Evolutionary conservation across 2,329 filamentous ascomycete species (phyloP).

Genomic region (Arthroderma sp.): DNA sequence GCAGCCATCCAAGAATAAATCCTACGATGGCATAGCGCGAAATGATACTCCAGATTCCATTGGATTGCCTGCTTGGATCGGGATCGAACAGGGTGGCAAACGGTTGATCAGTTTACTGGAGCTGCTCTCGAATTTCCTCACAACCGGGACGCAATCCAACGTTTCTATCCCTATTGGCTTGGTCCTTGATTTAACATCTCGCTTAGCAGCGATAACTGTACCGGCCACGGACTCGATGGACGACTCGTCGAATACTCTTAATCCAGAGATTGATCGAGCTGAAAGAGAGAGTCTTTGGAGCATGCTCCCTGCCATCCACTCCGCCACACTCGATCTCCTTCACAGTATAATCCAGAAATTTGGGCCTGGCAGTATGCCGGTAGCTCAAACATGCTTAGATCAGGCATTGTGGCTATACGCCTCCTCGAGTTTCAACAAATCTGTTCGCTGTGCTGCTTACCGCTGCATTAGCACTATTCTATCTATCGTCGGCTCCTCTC

Average conservation of each 20-base stretch:
- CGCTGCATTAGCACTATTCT: slow-evolving; percentile 45
- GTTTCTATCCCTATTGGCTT: slow-evolving; percentile 55
- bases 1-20: slow-evolving; percentile 21
- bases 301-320: slow-evolving; percentile 59
- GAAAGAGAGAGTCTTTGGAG: slow-evolving; percentile 70
- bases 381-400: slow-evolving; percentile 54
- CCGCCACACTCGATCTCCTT: slow-evolving; percentile 53
- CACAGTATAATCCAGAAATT: slow-evolving; percentile 45
- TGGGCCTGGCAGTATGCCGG: slow-evolving; percentile 42
- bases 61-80: slow-evolving; percentile 56
- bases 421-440: slow-evolving; percentile 35
- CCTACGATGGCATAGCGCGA: slow-evolving; percentile 23
- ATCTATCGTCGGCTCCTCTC: slow-evolving; percentile 47
- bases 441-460: slow-evolving; percentile 51
- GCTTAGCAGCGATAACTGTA: slow-evolving; percentile 54
- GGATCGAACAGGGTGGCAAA: slow-evolving; percentile 59
- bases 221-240: slow-evolving; percentile 30
- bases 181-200: slow-evolving; percentile 54
- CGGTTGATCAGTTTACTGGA: slow-evolving; percentile 53
- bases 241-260: slow-evolving; percentile 43
- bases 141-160: slow-evolving; percentile 48
- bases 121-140: slow-evolving; percentile 51
- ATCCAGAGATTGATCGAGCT: slow-evolving; percentile 60
- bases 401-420: slow-evolving; percentile 59
- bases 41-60: slow-evolving; percentile 30